Percentiles rank a stretch among this genome's conserved stretches.
Evolutionary conservation across 805 yeast genomes (phyloP).

Genomic region (Sugiyamaella mastotermitis): DNA sequence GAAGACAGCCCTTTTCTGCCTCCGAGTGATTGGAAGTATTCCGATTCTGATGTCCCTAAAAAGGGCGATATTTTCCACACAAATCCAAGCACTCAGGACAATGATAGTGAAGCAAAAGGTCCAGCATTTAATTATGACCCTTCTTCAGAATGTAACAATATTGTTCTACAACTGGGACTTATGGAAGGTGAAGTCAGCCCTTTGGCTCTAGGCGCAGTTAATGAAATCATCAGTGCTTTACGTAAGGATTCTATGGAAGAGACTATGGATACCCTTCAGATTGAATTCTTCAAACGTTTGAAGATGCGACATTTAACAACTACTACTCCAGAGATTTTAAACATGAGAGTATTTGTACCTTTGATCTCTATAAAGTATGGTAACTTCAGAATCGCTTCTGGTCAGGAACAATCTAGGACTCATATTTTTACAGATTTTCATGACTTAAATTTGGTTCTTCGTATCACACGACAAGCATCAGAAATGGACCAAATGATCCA

Average conservation of each 20-base stretch:
- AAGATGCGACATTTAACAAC: constrained; percentile 27
- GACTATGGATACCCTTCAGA: constrained; percentile 60
- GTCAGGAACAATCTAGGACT: constrained; percentile 1
- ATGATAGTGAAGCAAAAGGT: constrained; percentile 5
- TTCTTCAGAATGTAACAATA: constrained; percentile 45
- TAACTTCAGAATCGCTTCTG: constrained; percentile 1
- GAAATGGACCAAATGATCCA: constrained; percentile 18
- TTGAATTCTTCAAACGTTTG: constrained; percentile 46
- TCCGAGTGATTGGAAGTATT: constrained; percentile 15
- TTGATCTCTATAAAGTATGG: constrained; percentile 19
- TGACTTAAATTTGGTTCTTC: constrained; percentile 15
- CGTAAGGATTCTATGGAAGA: constrained; percentile 36
- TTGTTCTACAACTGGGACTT: constrained; percentile 50
- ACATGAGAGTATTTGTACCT: constrained; percentile 46
- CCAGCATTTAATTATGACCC: constrained; percentile 26
- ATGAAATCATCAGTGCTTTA: constrained; percentile 33
- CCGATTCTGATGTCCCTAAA: constrained; percentile 1
- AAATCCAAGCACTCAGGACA: constrained; percentile 15
- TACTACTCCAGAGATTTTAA: constrained; percentile 34
- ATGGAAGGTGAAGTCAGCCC: constrained; percentile 46
- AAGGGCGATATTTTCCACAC: constrained; percentile 6
- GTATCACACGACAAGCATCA: constrained; percentile 11
- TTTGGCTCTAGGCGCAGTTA: constrained; percentile 33
- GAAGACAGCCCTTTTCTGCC: constrained; percentile 13
- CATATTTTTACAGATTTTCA: constrained; percentile 17